Base-by-base conservation (phyloP, 108 stramenopile species). In the Aurantiochytrium sp. region DNA sequence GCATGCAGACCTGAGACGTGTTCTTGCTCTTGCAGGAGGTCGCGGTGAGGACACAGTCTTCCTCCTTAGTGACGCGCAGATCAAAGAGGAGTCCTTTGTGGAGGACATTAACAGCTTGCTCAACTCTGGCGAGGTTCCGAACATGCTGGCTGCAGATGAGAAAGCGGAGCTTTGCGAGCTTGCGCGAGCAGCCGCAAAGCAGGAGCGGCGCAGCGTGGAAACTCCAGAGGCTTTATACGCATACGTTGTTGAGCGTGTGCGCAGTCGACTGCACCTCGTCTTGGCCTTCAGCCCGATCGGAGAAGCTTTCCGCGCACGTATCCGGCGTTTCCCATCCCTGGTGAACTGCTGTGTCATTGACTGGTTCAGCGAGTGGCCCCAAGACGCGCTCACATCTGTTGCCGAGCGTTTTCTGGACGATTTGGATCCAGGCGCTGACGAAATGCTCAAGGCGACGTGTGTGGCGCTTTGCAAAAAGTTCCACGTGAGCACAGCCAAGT, bases 301-400 rank as follows among this genome's bases (percentile, higher is more conserved):
- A 16, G 93, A 91, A 18, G 94, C 95, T 16, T 95, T 95, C 60
- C 51, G 95, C 29, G 94, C 94, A 42, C 88, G 95, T 3, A 69
- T 95, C 47, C 92, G 94, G 29, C 90, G 92, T 58, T 95, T 95
- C 88, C 95, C 95, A 2, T 92, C 93, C 0, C 89, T 95, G 16
- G 92, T 95, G 87, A 95, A 95, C 71, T 95, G 95, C 94, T 95
- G 95, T 47, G 93, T 92, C 4, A 95, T 95, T 35, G 94, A 94
- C 72, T 94, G 94, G 94, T 95, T 95, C 88, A 93, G 93, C 47
- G 92, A 94, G 21, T 95, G 95, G 95, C 95, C 95, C 18, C 71
- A 71, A 21, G 95, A 95, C 21, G 93, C 95, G 8, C 91, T 95
- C 43, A 58, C 90, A 8, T 94, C 95, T 4, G 95, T 95, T 35